A percentile compares a stretch with the other conserved stretches of the same genome.
Evolutionary conservation across 192 early-diverging fungal species (phyloP).

Genomic region (Phlyctochytrium planicorne): DNA sequence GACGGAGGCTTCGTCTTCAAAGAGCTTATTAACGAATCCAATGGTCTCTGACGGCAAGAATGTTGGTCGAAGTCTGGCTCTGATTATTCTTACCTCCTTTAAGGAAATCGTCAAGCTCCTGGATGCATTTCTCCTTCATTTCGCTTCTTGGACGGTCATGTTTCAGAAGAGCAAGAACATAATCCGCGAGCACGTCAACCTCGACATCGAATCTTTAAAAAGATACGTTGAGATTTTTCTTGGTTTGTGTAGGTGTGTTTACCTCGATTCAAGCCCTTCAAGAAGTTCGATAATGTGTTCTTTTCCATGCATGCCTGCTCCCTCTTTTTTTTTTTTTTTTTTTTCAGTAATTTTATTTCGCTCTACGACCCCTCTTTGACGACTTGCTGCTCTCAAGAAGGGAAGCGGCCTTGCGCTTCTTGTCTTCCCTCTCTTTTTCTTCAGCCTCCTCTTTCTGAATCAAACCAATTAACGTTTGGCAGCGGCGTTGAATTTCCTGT

Average conservation of each 20-base stretch:
- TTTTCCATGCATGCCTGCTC: no score
- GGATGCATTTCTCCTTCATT: conserved; percentile 53
- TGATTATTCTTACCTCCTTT: conserved; percentile 52
- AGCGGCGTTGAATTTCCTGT: conserved; percentile 30
- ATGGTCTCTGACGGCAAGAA: conserved; percentile 55
- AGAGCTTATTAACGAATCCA: conserved; percentile 63
- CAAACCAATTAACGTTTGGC: conserved; percentile 20
- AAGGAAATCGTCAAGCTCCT: conserved; percentile 78
- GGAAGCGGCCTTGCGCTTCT: background rate
- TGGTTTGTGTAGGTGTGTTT: background rate
- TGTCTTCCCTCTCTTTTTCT: conserved; percentile 14
- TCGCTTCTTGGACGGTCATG: conserved; percentile 68
- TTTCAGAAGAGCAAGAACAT: conserved; percentile 74
- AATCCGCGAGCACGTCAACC: conserved; percentile 74
- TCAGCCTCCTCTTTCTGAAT: conserved; percentile 30
- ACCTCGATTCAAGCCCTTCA: no score
- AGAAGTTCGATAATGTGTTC: no score
- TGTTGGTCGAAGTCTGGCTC: conserved; percentile 1
- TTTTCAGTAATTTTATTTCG: no score
- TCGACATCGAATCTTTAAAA: conserved; percentile 52
- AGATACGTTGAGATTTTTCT: background rate
- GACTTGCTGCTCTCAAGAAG: no score
- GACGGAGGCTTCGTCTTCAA: no score
- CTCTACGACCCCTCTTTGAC: no score
- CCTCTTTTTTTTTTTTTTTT: no score